Percentiles rank a stretch among this genome's conserved stretches.
Conservation (phyloP, 306 rosid species). For the Cucurbita ficifolia region DNA sequence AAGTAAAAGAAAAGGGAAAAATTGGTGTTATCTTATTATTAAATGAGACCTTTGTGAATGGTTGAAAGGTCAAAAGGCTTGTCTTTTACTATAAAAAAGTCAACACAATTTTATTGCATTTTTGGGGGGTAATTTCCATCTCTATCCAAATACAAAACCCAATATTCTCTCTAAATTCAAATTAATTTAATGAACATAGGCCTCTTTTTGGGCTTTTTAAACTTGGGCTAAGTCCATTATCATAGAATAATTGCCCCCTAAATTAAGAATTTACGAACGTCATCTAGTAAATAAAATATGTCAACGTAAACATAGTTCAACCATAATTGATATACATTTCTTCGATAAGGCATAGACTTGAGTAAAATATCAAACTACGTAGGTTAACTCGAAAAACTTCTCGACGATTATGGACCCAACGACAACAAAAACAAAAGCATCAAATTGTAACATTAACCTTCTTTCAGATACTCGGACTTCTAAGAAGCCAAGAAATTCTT, state of each 20-base stretch:
- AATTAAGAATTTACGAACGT: neutral
- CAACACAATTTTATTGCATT: neutral
- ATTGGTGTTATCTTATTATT: neutral
- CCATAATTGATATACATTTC: too few relatives aligned
- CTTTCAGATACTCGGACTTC: neutral
- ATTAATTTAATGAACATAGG: neutral
- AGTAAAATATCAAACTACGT: too few relatives aligned
- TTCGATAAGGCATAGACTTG: too few relatives aligned
- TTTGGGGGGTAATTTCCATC: neutral
- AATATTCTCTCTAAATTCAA: neutral
- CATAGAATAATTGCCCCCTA: neutral
- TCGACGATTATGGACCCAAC: neutral
- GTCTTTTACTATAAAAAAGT: neutral
- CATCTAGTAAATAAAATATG: too few relatives aligned
- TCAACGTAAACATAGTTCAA: neutral
- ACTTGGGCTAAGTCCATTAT: neutral
- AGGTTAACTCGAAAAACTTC: too few relatives aligned
- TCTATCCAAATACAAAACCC: neutral
- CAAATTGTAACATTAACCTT: neutral
- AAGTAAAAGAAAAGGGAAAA: neutral
- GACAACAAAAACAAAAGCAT: neutral
- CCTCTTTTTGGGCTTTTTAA: neutral
- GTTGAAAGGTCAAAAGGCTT: neutral
- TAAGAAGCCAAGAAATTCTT: constrained; percentile 45
- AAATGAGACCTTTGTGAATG: neutral